Conservation (phyloP, 148 eudicot genomes). For the Diospyros kaki region DNA sequence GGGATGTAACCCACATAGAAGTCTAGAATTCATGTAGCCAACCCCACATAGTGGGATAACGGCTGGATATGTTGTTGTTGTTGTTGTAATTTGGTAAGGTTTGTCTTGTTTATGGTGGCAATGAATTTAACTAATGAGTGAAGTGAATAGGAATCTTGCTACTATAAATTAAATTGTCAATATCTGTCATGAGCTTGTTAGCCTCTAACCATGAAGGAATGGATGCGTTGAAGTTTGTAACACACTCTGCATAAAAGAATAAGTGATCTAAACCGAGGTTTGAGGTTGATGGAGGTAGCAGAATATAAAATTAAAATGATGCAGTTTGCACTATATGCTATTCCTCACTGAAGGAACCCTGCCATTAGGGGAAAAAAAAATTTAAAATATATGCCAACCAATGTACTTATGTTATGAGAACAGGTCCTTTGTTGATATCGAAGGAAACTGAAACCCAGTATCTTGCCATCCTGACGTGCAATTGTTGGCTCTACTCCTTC, state of each 20-base stretch:
- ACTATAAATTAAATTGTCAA: not conserved
- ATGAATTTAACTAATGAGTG: no score
- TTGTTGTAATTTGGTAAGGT: not conserved
- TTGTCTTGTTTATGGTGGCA: not conserved
- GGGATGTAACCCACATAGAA: no score
- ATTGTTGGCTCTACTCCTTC: not conserved
- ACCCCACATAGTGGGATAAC: no score
- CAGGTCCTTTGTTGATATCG: not conserved
- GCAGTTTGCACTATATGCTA: not conserved
- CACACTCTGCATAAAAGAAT: not conserved
- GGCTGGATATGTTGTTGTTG: no score
- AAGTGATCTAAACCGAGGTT: not conserved
- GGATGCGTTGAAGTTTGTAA: not conserved
- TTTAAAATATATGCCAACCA: not conserved
- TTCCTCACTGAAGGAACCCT: not conserved
- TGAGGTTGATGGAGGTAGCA: not conserved
- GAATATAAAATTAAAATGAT: not conserved
- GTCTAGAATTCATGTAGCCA: no score
- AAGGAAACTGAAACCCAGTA: not conserved
- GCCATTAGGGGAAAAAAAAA: not conserved
- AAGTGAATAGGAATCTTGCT: not conserved
- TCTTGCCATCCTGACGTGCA: slow-evolving; percentile 3
- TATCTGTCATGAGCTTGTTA: not conserved
- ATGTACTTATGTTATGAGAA: not conserved
- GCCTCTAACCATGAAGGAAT: not conserved